Conservation (phyloP, 805 yeast species). For the Yarrowia deformans region DNA sequence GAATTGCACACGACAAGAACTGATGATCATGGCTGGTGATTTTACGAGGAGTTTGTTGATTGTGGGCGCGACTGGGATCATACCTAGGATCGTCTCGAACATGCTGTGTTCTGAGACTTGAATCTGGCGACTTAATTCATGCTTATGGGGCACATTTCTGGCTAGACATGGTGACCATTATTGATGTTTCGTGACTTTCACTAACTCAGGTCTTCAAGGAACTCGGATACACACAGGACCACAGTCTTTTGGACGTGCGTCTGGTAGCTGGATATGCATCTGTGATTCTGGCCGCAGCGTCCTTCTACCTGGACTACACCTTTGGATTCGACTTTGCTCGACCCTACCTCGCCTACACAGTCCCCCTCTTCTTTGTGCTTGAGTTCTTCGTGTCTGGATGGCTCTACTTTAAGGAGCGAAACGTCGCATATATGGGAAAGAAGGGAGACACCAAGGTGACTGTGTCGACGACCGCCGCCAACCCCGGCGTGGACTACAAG, state of each 20-base stretch:
- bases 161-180: too few species aligned
- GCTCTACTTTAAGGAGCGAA: constrained; percentile 46
- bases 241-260: constrained; percentile 45
- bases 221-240: constrained; percentile 47
- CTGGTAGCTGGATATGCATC: constrained; percentile 48
- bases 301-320: constrained; percentile 46
- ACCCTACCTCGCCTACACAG: constrained; percentile 46
- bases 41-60: too few species aligned
- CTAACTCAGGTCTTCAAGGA: constrained; percentile 41
- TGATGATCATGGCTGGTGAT: too few species aligned
- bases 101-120: too few species aligned
- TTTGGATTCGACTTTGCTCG: constrained; percentile 49
- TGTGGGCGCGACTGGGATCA: too few species aligned
- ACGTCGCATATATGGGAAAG: constrained; percentile 47
- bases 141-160: too few species aligned
- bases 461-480: constrained; percentile 40
- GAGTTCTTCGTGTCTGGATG: constrained; percentile 45
- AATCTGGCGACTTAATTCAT: too few species aligned
- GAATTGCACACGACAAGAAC: too few species aligned
- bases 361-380: constrained; percentile 46
- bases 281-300: constrained; percentile 48
- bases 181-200: neutral
- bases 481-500: constrained; percentile 43
- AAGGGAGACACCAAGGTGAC: constrained; percentile 42
- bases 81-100: too few species aligned